Conservation (phyloP, 495 filamentous ascomycete genomes). For the Penicilliopsis zonata region DNA sequence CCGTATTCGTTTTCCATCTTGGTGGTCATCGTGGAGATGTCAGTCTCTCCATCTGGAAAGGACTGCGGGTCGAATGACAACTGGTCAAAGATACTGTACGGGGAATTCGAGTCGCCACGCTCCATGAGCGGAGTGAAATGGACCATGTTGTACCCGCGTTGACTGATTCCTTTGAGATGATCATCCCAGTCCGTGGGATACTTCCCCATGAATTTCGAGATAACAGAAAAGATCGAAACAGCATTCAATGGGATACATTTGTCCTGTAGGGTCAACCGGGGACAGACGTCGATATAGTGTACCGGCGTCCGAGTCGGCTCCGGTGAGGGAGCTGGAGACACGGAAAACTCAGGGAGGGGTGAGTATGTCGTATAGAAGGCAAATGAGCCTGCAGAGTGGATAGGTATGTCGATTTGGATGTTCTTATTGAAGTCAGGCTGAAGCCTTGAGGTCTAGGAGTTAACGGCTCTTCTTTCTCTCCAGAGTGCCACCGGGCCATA, state of each 20-base stretch:
- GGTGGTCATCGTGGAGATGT: slow-evolving; percentile 62
- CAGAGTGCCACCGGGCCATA: slow-evolving; percentile 1
- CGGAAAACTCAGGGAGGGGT: slow-evolving; percentile 67
- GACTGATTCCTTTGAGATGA: slow-evolving; percentile 74
- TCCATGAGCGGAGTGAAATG: slow-evolving; percentile 93
- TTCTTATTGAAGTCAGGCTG: slow-evolving; percentile 85
- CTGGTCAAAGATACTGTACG: slow-evolving; percentile 94
- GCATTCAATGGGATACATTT: slow-evolving; percentile 66
- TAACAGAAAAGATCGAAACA: slow-evolving; percentile 82
- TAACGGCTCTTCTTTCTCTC: slow-evolving; percentile 10
- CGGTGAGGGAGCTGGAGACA: slow-evolving; percentile 35
- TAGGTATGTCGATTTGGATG: slow-evolving; percentile 77
- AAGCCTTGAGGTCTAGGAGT: slow-evolving; percentile 44
- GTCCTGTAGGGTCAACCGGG: slow-evolving; percentile 61
- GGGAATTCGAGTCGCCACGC: slow-evolving; percentile 83
- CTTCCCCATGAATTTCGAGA: slow-evolving; percentile 96
- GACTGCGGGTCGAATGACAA: slow-evolving; percentile 67
- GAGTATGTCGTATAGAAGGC: slow-evolving; percentile 92
- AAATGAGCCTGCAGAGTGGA: slow-evolving; percentile 78
- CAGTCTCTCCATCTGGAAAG: slow-evolving; percentile 81
- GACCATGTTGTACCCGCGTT: slow-evolving; percentile 94
- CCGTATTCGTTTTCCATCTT: slow-evolving; percentile 79
- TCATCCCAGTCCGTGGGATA: slow-evolving; percentile 82
- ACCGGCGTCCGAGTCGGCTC: slow-evolving; percentile 54
- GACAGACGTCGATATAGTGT: slow-evolving; percentile 90